Percentiles rank a stretch among this genome's conserved stretches.
These are phyloP conservation scores for Clonostachys sp. DNA, from an alignment of 2,329 filamentous ascomycete species.

Conservation along the genomic window DNA sequence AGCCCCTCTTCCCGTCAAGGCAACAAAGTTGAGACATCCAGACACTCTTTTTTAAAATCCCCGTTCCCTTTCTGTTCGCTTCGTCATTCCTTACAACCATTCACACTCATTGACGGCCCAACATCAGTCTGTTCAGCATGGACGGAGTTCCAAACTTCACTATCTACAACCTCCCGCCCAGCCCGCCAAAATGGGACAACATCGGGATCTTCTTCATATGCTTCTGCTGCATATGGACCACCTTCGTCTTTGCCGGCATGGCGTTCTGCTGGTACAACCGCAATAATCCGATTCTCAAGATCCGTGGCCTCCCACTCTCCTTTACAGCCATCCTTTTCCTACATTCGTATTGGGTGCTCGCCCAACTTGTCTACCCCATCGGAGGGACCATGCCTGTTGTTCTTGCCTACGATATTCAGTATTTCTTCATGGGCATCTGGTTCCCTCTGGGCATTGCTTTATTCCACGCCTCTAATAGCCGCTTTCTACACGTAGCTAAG, in stretches of 20 bases:
- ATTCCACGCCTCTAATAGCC: slow-evolving; percentile 52
- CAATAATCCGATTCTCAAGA: slow-evolving; percentile 25
- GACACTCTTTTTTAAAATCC: too few relatives aligned
- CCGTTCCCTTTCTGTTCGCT: too few relatives aligned
- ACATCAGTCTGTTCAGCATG: too few relatives aligned
- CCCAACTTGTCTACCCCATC: slow-evolving; percentile 35
- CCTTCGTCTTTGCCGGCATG: slow-evolving; percentile 24
- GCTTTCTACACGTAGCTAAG: slow-evolving; percentile 44
- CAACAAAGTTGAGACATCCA: too few relatives aligned
- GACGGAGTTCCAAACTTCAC: slow-evolving; percentile 5
- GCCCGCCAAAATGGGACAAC: slow-evolving; percentile 15
- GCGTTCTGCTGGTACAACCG: slow-evolving; percentile 24
- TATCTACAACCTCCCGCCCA: slow-evolving; percentile 19
- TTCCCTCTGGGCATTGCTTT: slow-evolving; percentile 53
- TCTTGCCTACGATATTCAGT: slow-evolving; percentile 43
- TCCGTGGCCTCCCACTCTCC: slow-evolving; percentile 27
- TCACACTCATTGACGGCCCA: too few relatives aligned
- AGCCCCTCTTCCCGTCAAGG: too few relatives aligned
- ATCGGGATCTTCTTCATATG: slow-evolving; percentile 20
- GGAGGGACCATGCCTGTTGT: slow-evolving; percentile 31
- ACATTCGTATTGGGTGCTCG: slow-evolving; percentile 30
- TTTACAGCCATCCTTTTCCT: slow-evolving; percentile 27
- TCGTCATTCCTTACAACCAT: too few relatives aligned
- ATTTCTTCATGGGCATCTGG: slow-evolving; percentile 56
- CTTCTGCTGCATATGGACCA: slow-evolving; percentile 17